Evolutionary conservation across 2,329 filamentous ascomycete genomes (phyloP), one percentile per base, ranked within the genome.

Genomic region (Colletotrichum tanaceti): DNA sequence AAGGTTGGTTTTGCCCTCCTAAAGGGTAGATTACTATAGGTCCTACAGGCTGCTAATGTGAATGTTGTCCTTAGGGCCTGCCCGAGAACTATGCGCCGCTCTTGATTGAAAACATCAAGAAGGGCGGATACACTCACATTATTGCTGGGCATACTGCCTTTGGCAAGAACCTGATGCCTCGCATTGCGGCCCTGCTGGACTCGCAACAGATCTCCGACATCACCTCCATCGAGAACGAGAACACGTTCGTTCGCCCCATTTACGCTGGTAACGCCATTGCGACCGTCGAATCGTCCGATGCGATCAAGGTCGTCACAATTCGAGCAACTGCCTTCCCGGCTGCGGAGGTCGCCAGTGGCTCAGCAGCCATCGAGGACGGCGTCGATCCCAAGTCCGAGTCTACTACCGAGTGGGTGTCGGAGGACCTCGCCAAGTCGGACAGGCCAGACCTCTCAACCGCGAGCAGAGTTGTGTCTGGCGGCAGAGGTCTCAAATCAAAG

Each of bases 191-290:
- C 22, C 84, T 99, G 64, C 86, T 99, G 68, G 96, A 99, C 79
- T 89, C 91, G 43, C 94, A 98, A 82, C 94, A 97, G 78, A 90
- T 99, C 70, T 97, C 94, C 52, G 96, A 99, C 78, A 92, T 98
- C 73, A 98, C 90, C 20, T 86, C 82, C 1, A 91, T 99, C 77
- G 90, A 98, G 80, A 89, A 89, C 80, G 94, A 97, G 79, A 94
- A 95, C 79, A 98, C 93, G 14, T 99, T 99, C 76, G 91, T 98
- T 63, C 92, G 96, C 65, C 95, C 96, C 35, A 98, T 99, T 77
- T 99, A 99, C 79, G 96, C 96, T 66, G 96, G 96, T 63, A 99
- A 99, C 78, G 96, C 95, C 55, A 97, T 99, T 76, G 89, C 97
- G 43, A 99, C 96, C 11, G 94, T 99, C 68, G 93, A 98, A 81